Percentiles rank a stretch among this genome's conserved stretches.
phyloP scores from a whole-genome alignment of 192 early-diverging fungal species.

The Backusella australiensis region DNA sequence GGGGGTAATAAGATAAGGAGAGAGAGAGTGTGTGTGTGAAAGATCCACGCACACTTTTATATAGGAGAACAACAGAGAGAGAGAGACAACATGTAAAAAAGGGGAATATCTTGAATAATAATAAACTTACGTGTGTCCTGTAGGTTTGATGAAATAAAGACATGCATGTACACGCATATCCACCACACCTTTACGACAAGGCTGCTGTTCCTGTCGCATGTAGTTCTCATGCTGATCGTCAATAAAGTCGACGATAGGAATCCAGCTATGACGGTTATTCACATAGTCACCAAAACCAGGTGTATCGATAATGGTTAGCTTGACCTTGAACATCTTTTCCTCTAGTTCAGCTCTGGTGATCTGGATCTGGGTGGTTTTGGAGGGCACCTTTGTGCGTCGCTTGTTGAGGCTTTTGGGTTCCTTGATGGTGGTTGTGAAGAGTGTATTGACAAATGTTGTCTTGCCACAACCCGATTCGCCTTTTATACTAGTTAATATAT shows the following conservation, averaged over 20 bases:
- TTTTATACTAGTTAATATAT: constrained; percentile 23
- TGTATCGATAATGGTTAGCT: constrained; percentile 91
- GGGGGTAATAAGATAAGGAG: not conserved
- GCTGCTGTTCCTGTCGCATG: constrained; percentile 89
- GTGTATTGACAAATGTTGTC: constrained; percentile 98
- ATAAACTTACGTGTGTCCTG: constrained; percentile 80
- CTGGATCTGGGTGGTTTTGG: constrained; percentile 94
- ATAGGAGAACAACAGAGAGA: not conserved
- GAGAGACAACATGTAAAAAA: not conserved
- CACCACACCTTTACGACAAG: constrained; percentile 79
- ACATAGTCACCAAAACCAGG: constrained; percentile 90
- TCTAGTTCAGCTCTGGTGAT: constrained; percentile 96
- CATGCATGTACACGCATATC: constrained; percentile 98
- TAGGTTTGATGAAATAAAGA: constrained; percentile 98
- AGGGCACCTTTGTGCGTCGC: constrained; percentile 84
- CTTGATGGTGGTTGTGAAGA: constrained; percentile 93
- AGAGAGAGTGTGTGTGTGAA: not conserved
- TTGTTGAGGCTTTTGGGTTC: constrained; percentile 81
- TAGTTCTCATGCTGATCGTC: constrained; percentile 97
- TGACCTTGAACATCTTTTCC: constrained; percentile 98
- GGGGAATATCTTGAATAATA: not conserved
- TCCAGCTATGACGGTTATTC: constrained; percentile 96
- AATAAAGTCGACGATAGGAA: constrained; percentile 96
- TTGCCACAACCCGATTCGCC: constrained; percentile 98
- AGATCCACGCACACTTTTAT: too few species aligned